Evolutionary conservation across 2,329 filamentous ascomycete genomes (phyloP), one percentile per base, ranked within the genome.

Genomic region (Colletotrichum karsti): DNA sequence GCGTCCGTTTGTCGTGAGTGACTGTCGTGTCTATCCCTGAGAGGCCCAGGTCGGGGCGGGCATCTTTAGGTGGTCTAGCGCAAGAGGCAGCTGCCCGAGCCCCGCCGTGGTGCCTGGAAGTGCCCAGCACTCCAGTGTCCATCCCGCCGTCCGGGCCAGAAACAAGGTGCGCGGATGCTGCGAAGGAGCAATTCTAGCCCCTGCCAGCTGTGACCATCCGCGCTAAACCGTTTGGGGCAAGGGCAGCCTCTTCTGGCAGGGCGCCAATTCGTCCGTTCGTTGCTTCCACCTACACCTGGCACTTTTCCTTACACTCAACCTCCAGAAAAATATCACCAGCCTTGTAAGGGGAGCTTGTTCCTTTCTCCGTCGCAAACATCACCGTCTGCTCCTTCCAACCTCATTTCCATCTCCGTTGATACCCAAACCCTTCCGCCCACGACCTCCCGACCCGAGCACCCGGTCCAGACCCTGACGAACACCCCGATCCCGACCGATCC

Each of bases 281-380:
- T 70, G 54, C 65, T 68, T 66, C 54, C 63, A 50, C 64, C 55
- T 58, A 64, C 64, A 68, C 59, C 65, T 69, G 59, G 58, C 58
- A 69, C 68, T 69, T 69, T 70, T 70, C 64, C 59, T 64, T 46
- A 69, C 63, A n/a, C 58, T 67, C 37, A 67, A 62, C 57, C 67
- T 69, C 53, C 63, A 69, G 67, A 69, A 71, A 71, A 71, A 65
- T 68, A 71, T 70, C 70, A 71, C 68, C 68, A 71, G 68, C 63
- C 70, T 71, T 68, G 63, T 69, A 66, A 60, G 63, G 63, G 57
- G 67, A 64, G 67, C 69, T 67, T 56, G 24, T 68, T 69, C 58
- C 37, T 70, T 56, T 48, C 44, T 56, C 54, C 70, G 70, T 70
- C 68, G 69, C 67, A 71, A 70, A 63, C 69, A 67, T 59, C 60